A percentile compares a stretch with the other conserved stretches of the same genome.
phyloP scores from a whole-genome alignment of 2,329 filamentous ascomycete genomes.

The Torrubiella hemipterigena region DNA sequence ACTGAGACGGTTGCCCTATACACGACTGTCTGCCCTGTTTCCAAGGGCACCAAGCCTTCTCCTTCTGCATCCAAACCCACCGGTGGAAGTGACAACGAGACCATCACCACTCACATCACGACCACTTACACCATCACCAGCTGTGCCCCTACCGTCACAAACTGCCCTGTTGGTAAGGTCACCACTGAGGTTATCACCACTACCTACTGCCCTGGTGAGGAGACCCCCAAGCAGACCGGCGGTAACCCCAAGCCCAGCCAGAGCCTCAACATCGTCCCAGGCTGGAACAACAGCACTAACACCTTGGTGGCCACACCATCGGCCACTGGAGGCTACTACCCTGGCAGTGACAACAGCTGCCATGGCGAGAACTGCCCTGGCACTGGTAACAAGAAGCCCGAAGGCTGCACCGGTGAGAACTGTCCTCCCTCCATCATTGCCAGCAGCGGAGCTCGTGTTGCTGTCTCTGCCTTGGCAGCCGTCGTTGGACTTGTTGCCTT shows the following conservation, averaged over 20 bases:
- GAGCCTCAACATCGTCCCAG: background rate
- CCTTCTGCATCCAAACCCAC: background rate
- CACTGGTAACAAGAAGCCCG: background rate
- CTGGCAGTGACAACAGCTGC: background rate
- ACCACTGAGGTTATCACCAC: slow-evolving; percentile 6
- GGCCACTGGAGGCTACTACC: background rate
- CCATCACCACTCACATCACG: background rate
- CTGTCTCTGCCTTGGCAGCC: slow-evolving; percentile 1
- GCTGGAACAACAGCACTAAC: too few relatives aligned
- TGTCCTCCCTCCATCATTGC: slow-evolving; percentile 1
- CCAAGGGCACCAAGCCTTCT: background rate
- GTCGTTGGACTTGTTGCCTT: background rate
- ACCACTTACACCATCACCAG: slow-evolving; percentile 9
- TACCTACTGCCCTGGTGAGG: background rate
- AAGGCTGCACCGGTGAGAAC: slow-evolving; percentile 3
- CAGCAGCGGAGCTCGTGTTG: slow-evolving; percentile 2
- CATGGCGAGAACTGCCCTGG: background rate
- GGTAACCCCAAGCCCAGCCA: background rate
- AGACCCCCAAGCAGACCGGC: background rate
- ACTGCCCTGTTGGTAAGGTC: slow-evolving; percentile 8
- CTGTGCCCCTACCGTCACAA: slow-evolving; percentile 7
- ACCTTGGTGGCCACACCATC: slow-evolving; percentile 1
- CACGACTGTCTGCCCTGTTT: slow-evolving; percentile 1
- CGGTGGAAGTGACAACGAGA: background rate
- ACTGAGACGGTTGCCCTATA: slow-evolving; percentile 8